Conservation (phyloP, 257 asterid genomes). For the Nicotiana undulata region DNA sequence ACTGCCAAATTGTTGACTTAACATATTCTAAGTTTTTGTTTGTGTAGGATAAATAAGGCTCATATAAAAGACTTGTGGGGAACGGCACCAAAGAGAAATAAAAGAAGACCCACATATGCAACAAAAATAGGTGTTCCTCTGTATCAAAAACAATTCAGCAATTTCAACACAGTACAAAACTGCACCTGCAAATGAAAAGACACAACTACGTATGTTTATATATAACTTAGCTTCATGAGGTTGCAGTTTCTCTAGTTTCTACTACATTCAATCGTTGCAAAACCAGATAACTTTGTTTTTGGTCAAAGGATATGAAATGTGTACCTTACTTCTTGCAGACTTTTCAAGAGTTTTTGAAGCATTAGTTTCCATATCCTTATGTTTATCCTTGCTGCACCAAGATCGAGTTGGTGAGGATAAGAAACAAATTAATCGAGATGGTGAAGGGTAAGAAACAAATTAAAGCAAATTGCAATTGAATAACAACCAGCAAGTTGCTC, state of each 20-base stretch:
- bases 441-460: conserved; percentile 2
- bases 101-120: too few relatives aligned
- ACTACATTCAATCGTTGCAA: background rate
- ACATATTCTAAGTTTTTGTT: too few relatives aligned
- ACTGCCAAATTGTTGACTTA: too few relatives aligned
- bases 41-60: too few relatives aligned
- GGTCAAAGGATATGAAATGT: conserved; percentile 11
- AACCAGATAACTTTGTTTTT: background rate
- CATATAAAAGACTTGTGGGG: too few relatives aligned
- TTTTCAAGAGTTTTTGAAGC: conserved; percentile 31
- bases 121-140: too few relatives aligned
- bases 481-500: background rate
- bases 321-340: conserved; percentile 62
- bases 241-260: background rate
- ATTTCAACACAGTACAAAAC: too few relatives aligned
- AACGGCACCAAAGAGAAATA: too few relatives aligned
- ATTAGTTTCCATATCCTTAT: conserved; percentile 26
- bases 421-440: background rate
- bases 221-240: background rate
- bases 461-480: background rate
- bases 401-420: conserved; percentile 3
- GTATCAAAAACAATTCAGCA: too few relatives aligned
- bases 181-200: background rate
- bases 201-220: background rate
- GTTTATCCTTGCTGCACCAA: conserved; percentile 52